phyloP scores from a whole-genome alignment of 202 grass and related monocot species.

The Eragrostis tef region DNA sequence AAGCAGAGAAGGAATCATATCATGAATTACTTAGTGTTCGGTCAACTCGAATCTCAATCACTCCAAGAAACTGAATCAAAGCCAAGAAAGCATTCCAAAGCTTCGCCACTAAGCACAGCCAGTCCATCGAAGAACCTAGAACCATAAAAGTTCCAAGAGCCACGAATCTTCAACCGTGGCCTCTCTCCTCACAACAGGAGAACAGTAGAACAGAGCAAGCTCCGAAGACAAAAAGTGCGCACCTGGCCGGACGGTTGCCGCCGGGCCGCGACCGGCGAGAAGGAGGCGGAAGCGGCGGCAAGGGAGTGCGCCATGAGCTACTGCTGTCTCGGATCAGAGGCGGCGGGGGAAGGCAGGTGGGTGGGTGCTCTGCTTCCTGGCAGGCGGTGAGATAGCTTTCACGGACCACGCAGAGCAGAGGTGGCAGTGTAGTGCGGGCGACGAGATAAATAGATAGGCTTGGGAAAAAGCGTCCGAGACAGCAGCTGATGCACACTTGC shows the following conservation, averaged over 20 bases:
- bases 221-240: not conserved
- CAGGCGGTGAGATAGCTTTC: conserved; percentile 21
- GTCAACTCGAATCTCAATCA: conserved; percentile 19
- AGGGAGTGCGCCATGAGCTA: conserved; percentile 50
- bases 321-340: conserved; percentile 32
- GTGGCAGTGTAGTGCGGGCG: conserved; percentile 13
- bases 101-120: not conserved
- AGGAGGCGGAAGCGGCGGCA: conserved; percentile 33
- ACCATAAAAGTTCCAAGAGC: conserved; percentile 9
- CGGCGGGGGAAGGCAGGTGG: conserved; percentile 17
- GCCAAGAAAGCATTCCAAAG: not conserved
- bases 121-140: conserved; percentile 6
- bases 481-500: not conserved
- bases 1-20: not conserved
- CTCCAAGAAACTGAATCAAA: too few relatives aligned
- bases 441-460: conserved; percentile 53
- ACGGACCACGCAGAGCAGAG: too few relatives aligned
- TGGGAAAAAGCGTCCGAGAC: conserved; percentile 37
- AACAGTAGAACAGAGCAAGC: not conserved
- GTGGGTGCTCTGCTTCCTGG: not conserved
- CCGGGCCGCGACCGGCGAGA: conserved; percentile 41
- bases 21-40: not conserved
- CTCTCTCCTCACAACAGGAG: too few relatives aligned
- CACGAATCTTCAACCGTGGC: conserved; percentile 15
- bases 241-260: conserved; percentile 48